A percentile compares a stretch with the other conserved stretches of the same genome.
Conservation (phyloP, 495 filamentous ascomycete species). For the Podospora sp. region DNA sequence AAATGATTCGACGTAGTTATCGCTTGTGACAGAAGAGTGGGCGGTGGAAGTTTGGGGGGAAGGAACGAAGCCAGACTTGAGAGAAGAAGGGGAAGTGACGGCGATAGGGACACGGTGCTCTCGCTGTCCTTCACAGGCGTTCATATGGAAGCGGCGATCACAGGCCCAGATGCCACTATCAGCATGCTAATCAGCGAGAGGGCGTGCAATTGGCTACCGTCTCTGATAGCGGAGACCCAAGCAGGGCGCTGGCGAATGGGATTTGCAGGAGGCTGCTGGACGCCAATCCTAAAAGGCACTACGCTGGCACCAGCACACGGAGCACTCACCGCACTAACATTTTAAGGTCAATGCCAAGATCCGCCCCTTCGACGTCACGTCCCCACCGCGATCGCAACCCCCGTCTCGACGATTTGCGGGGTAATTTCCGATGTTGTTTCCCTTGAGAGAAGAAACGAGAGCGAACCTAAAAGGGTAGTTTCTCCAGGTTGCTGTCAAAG, state of each 20-base stretch:
- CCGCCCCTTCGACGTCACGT: constrained; percentile 24
- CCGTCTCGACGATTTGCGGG: constrained; percentile 25
- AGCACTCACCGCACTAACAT: constrained; percentile 20
- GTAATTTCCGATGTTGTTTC: constrained; percentile 15
- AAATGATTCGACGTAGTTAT: constrained; percentile 7
- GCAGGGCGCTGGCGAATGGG: constrained; percentile 22
- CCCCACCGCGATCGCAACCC: constrained; percentile 11
- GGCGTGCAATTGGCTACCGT: constrained; percentile 27
- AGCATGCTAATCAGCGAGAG: constrained; percentile 15
- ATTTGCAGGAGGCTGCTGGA: constrained; percentile 18
- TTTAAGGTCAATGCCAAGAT: constrained; percentile 21
- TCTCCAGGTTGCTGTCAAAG: too few species aligned
- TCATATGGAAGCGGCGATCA: constrained; percentile 21
- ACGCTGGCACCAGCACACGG: constrained; percentile 9
- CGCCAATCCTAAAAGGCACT: not conserved
- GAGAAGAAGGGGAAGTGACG: not conserved
- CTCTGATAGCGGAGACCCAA: not conserved
- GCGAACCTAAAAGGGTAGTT: not conserved
- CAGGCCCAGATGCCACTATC: constrained; percentile 18
- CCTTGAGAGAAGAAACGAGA: not conserved
- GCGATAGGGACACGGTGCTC: not conserved
- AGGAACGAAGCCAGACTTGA: not conserved
- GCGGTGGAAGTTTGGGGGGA: constrained; percentile 3
- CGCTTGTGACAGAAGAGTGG: not conserved
- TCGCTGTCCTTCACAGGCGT: constrained; percentile 11